Evolutionary conservation across 192 early-diverging fungal species (phyloP), one percentile per base, ranked within the genome.

Genomic region (Coemansia sp.): DNA sequence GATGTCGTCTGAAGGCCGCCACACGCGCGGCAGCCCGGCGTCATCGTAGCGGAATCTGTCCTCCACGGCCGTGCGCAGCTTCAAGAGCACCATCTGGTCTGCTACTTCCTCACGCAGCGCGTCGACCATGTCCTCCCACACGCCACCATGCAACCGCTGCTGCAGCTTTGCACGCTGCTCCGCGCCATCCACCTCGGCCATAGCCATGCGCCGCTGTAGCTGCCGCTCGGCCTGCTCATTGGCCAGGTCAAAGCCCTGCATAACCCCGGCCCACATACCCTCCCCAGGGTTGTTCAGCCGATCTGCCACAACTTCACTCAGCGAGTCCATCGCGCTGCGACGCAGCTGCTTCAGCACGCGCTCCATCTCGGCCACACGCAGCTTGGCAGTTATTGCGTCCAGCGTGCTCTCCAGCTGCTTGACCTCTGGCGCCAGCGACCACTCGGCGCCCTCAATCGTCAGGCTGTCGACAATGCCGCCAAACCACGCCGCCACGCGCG

Each of bases 1-100:
- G 54, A 99, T 96, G 71, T 96, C 94, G 74, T 99, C 97, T 23
- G 86, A 85, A 4, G 94, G 91, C 54, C 85, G 89, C 97, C 97
- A 99, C 28, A 99, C 89, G 38, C 92, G 83, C 18, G 97, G 97
- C 23, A 98, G 67, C 21, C 95, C 97, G 32, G 85, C 69, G 3
- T 91, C 93, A 60, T 97, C 95, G 67, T 99, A 99, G 48, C 95
- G 73, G 83, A 99, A 99, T 55, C 87, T 83, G 56, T 89, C 87
- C 77, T 98, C 94, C 56, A 99, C 94, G 50, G 84, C 82, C 48
- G 70, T 82, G 29, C 91, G 84, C 45, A 97, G 80, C 57, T 91
- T 88, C 42, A 89, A 82, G 29, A 98, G 76, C 55, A 98, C 77
- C 83, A 87, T 86, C 42, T 85, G 87, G 69, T 98, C 94, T 0